Evolutionary conservation across 2,329 filamentous ascomycete species (phyloP), one percentile per base, ranked within the genome.

Genomic region (Aspergillus brasiliensis): DNA sequence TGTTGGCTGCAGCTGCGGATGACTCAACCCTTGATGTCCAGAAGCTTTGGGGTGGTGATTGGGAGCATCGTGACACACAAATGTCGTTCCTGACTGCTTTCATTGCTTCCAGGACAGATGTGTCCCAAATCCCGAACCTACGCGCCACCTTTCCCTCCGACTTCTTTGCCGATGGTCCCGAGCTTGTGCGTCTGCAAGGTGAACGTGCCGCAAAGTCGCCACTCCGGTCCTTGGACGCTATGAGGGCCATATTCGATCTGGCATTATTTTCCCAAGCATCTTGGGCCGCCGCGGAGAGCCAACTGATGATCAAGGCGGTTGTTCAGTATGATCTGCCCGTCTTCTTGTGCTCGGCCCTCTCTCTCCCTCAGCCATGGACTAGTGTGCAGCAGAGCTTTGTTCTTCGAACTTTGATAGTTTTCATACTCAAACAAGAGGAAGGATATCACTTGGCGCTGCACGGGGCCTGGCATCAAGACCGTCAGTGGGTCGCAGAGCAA

Each of bases 1-100:
- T 99, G 27, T 79, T 92, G 15, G 88, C 89, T 1, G 81, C 95
- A 57, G 91, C 92, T 2, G 75, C 79, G 31, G 83, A 85, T 8
- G 80, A 85, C 51, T 79, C 84, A 15, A 80, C 81, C 25, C 87
- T 98, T 67, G 91, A 97, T 72, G 89, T 99, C 47, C 92, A 97
- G 73, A 84, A 84, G 40, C 81, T 99, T 21, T 98, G 95, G 93
- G 93, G 93, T 60, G 93, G 93, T 7, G 69, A 86, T 62, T 99
- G 96, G 94, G 87, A 89, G 63, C 86, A 96, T 66, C 86, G 90
- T 13, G 88, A 96, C 63, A 91, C 95, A 0, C 94, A 98, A 65
- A 81, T 99, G 37, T 96, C 93, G n/a, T 97, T 98, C 73, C 86
- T 98, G 56, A 89, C 90, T 64, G 92, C 92, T 17, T 97, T 94